Conservation (phyloP, 2,329 filamentous ascomycete genomes). For the Diplodia scrobiculata region DNA sequence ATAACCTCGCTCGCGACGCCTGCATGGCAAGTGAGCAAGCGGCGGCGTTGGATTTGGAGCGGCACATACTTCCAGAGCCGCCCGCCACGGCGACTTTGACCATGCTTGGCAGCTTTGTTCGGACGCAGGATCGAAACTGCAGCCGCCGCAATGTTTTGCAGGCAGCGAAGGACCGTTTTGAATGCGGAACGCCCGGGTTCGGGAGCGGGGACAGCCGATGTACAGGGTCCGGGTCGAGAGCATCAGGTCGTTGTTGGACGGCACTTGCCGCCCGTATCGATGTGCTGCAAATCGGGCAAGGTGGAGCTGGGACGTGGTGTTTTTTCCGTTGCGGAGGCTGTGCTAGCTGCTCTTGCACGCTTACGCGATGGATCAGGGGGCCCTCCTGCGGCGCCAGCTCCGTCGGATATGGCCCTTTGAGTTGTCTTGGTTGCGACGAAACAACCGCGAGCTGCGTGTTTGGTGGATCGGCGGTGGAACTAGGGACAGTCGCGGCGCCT, state of each 20-base stretch:
- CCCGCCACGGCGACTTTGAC: conserved; percentile 43
- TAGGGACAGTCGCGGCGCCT: neutral
- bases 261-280: conserved; percentile 3
- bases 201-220: conserved; percentile 13
- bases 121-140: neutral
- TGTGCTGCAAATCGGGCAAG: neutral
- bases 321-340: neutral
- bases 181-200: conserved; percentile 3
- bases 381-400: conserved; percentile 3
- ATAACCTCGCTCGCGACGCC: conserved; percentile 59
- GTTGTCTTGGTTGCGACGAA: neutral
- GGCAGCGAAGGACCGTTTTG: neutral
- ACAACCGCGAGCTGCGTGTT: neutral
- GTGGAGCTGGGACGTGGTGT: conserved; percentile 8
- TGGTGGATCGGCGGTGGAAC: neutral
- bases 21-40: conserved; percentile 36
- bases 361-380: neutral
- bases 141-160: neutral
- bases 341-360: neutral
- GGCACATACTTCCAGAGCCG: conserved; percentile 36
- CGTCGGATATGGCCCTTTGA: neutral
- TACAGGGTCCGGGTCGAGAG: conserved; percentile 5
- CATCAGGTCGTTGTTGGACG: conserved; percentile 5
- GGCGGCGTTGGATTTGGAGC: neutral
- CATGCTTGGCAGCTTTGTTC: conserved; percentile 19